phyloP scores from a whole-genome alignment of 495 filamentous ascomycete genomes.

The Barbatosphaeria neglecta region DNA sequence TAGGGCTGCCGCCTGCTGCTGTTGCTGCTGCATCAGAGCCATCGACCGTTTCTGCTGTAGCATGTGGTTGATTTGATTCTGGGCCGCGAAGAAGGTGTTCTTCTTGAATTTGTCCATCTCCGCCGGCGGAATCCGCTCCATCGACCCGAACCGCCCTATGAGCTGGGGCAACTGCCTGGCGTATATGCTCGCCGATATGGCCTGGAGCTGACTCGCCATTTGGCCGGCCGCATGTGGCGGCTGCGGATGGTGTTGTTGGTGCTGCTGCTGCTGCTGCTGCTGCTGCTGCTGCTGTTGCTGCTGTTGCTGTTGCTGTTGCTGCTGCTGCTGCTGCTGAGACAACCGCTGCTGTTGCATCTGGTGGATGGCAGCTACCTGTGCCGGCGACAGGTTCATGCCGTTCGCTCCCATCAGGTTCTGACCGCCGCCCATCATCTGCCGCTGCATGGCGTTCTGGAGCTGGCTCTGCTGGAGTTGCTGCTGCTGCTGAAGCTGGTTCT shows the following conservation, averaged over 20 bases:
- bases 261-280: slow-evolving; percentile 14
- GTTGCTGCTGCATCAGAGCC: slow-evolving; percentile 20
- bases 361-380: slow-evolving; percentile 27
- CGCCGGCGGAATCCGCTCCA: slow-evolving; percentile 21
- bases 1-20: slow-evolving; percentile 20
- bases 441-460: slow-evolving; percentile 13
- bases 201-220: neutral
- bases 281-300: slow-evolving; percentile 26
- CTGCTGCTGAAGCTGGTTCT: slow-evolving; percentile 23
- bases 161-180: slow-evolving; percentile 36
- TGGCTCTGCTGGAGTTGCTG: slow-evolving; percentile 10
- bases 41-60: slow-evolving; percentile 19
- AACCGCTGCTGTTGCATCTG: slow-evolving; percentile 18
- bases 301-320: slow-evolving; percentile 22
- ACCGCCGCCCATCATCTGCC: slow-evolving; percentile 16
- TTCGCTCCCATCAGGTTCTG: slow-evolving; percentile 25
- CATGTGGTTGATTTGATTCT: slow-evolving; percentile 19
- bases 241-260: slow-evolving; percentile 23
- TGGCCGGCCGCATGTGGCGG: slow-evolving; percentile 18
- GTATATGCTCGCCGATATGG: slow-evolving; percentile 14
- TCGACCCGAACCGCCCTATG: slow-evolving; percentile 22
- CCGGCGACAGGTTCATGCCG: slow-evolving; percentile 22
- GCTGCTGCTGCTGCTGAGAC: slow-evolving; percentile 19
- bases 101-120: slow-evolving; percentile 18
- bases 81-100: slow-evolving; percentile 11